Evolutionary conservation across 2,329 filamentous ascomycete species (phyloP), one percentile per base, ranked within the genome.

Genomic region (Dothiorella sarmentorum): DNA sequence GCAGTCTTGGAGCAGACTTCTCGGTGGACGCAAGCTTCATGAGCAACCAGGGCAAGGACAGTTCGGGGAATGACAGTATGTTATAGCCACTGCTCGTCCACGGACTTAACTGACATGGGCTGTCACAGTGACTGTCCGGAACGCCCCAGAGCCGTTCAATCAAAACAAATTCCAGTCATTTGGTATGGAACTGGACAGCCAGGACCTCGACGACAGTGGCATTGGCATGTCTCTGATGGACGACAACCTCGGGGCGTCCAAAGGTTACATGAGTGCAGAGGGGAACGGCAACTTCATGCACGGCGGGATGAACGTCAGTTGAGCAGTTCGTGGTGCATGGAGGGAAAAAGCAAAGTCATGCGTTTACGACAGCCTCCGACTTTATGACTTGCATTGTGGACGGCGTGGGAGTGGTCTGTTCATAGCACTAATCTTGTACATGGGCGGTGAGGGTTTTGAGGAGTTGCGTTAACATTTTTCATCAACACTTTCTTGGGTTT

Each of bases 1-100:
- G 71, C 62, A 74, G 72, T 58, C 65, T 73, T 13, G 70, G 69
- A 53, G 69, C 69, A 42, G 71, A 73, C 27, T 72, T 73, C 47
- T 68, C 64, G 13, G 65, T 69, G n/a, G 58, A 53, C 27, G 66
- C 64, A 33, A 49, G 56, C 45, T 59, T 55, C 27, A 38, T 55
- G 42, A 55, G 45, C 27, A 37, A 52, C 24, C 57, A 59, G 57
- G 57, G 47, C 35, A 59, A 59, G 38, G 47, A 52, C 38, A 37
- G 42, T 43, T 44, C 45, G 7, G 57, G 57, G 27, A 47, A 53
- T 53, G 57, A 59, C 38, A 53, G 57, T 59, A 59, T 47, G 56
- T 58, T 49, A 51, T 58, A 44, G 45, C 31, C 47, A 44, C 6
- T 18, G 42, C 42, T 29, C 24, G 55, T 38, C 37, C 22, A 49